Evolutionary conservation across 805 yeast genomes (phyloP), one percentile per base, ranked within the genome.

Genomic region (Candida multigemmis): DNA sequence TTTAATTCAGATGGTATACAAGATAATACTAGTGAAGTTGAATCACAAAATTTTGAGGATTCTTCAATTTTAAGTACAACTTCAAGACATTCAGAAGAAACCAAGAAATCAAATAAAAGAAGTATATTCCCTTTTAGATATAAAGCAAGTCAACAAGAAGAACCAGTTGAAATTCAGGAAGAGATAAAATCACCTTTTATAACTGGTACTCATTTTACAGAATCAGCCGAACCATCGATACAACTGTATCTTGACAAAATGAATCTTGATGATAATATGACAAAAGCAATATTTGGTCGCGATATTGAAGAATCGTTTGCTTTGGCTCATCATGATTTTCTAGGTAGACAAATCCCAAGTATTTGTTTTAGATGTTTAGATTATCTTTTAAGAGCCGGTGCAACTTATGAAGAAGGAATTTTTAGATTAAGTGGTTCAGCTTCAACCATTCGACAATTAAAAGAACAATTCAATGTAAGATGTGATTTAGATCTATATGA

Each of bases 391-490:
- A 65, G 61, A 20, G 68, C 76, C 14, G 74, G 77, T 13, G 94
- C 94, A 0, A 60, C 77, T n/a, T 70, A 70, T 35, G 91, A 84
- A 49, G 94, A 86, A 44, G 98, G 98, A 7, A 71, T 89, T 3
- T 91, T 91, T 59, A 65, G 98, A 35, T 59, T 86, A 31, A 83
- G 87, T 52, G 97, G 97, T 4, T 83, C 94, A 19, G 80, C 86
- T 30, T 68, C 85, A 2, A 66, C 78, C 27, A 84, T 83, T 21
- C 72, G 77, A 36, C 70, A 63, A 21, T 63, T 83, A 32, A 82
- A 77, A 41, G 82, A 72, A 24, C 62, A 56, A 24, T 89, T 81
- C 57, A 83, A 86, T 46, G 60, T 48, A 8, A 62, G 68, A 4
- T 68, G 69, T 31, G 96, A 87, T 47, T 59, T 82, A 23, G 85